Evolutionary conservation across 106 monocot genomes (phyloP).

Genomic region (Amphibolis antarctica): DNA sequence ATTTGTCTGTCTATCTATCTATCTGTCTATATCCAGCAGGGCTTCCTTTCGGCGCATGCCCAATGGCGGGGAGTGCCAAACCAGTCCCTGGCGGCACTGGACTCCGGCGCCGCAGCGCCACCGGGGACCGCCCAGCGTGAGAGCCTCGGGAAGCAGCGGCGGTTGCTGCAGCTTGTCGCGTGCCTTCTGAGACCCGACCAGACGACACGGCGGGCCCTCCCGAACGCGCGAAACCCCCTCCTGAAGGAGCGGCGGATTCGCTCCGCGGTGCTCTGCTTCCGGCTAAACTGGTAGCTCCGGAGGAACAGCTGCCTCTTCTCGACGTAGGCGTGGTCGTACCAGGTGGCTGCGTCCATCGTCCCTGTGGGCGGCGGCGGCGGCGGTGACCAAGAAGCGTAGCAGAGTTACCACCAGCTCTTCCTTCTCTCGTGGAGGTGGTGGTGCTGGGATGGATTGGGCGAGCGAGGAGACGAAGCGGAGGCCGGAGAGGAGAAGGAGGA

Average conservation of each 20-base stretch:
- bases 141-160: neutral
- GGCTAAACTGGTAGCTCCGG: slow-evolving; percentile 21
- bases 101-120: slow-evolving; percentile 3
- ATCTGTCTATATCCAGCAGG: no score
- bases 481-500: neutral
- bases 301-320: slow-evolving; percentile 22
- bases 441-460: neutral
- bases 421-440: neutral
- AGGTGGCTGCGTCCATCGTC: neutral
- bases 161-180: neutral
- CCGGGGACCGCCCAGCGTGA: neutral
- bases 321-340: slow-evolving; percentile 7
- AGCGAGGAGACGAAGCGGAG: neutral
- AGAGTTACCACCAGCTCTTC: neutral
- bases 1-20: no score
- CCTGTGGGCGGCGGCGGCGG: neutral
- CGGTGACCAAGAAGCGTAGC: neutral
- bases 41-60: neutral
- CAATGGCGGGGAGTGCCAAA: slow-evolving; percentile 6
- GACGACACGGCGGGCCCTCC: slow-evolving; percentile 2
- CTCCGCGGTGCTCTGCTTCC: slow-evolving; percentile 8
- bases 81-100: neutral
- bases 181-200: slow-evolving; percentile 6
- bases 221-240: slow-evolving; percentile 4
- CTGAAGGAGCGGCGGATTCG: slow-evolving; percentile 4